Conservation (phyloP, 2,329 filamentous ascomycete genomes). For the Penicillium sp. region DNA sequence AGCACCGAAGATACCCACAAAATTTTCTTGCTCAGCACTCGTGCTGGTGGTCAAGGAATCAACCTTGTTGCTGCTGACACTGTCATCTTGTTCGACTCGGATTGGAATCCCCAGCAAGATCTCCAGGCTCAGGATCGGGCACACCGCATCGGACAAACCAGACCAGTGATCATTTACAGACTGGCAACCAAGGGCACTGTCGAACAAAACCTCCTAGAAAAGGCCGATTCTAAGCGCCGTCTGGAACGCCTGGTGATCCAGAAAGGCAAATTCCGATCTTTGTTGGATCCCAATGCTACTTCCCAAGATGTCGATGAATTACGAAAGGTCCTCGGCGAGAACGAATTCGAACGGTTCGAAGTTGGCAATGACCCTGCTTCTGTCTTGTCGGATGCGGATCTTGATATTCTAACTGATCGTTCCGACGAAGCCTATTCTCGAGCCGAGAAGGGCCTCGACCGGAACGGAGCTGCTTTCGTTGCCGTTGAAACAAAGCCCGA, state of each 20-base stretch:
- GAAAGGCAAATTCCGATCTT: slow-evolving; percentile 79
- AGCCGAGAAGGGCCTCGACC: slow-evolving; percentile 76
- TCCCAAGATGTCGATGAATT: slow-evolving; percentile 62
- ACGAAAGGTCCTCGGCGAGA: slow-evolving; percentile 64
- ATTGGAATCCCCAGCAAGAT: slow-evolving; percentile 97
- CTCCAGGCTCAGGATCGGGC: slow-evolving; percentile 94
- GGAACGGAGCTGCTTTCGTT: slow-evolving; percentile 58
- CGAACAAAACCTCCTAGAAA: slow-evolving; percentile 81
- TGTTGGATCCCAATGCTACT: slow-evolving; percentile 57
- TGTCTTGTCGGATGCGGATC: slow-evolving; percentile 72
- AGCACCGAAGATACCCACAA: slow-evolving; percentile 66
- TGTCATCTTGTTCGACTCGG: slow-evolving; percentile 83
- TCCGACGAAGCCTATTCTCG: slow-evolving; percentile 66
- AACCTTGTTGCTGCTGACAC: slow-evolving; percentile 91
- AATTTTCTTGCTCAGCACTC: slow-evolving; percentile 84
- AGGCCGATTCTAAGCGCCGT: slow-evolving; percentile 86
- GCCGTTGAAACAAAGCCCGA: slow-evolving; percentile 77
- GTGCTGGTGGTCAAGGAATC: slow-evolving; percentile 92
- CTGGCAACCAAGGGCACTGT: slow-evolving; percentile 92
- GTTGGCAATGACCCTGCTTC: slow-evolving; percentile 56
- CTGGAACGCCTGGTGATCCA: slow-evolving; percentile 95
- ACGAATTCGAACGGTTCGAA: slow-evolving; percentile 70
- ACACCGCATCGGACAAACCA: slow-evolving; percentile 90
- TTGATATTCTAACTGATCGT: slow-evolving; percentile 77
- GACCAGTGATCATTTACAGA: slow-evolving; percentile 89